phyloP scores from a whole-genome alignment of 2,329 filamentous ascomycete genomes.

The Fusarium hainanense region DNA sequence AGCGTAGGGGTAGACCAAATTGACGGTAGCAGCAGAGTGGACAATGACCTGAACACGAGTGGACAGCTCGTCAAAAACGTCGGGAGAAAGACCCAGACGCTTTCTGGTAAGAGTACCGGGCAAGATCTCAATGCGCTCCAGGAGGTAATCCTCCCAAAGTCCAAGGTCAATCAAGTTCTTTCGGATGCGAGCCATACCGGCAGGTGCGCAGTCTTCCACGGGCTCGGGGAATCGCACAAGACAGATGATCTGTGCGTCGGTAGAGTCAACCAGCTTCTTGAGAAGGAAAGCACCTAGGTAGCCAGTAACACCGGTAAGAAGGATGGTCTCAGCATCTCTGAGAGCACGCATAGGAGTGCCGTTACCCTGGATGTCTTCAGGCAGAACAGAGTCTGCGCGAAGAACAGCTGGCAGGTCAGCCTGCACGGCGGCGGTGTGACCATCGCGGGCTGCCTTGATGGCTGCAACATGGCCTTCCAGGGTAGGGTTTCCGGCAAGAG shows the following conservation, averaged over 20 bases:
- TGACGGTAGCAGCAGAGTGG: constrained; percentile 82
- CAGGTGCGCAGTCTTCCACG: constrained; percentile 69
- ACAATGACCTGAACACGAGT: constrained; percentile 76
- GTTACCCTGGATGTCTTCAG: constrained; percentile 73
- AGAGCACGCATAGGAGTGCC: constrained; percentile 66
- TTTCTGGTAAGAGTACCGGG: constrained; percentile 78
- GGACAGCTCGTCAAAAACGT: constrained; percentile 73
- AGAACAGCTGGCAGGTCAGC: constrained; percentile 78
- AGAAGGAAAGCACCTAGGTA: constrained; percentile 82
- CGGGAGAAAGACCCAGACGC: constrained; percentile 73
- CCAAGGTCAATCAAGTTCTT: constrained; percentile 82
- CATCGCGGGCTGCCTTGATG: constrained; percentile 76
- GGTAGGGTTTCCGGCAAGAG: constrained; percentile 77
- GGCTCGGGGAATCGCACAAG: constrained; percentile 79
- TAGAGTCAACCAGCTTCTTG: constrained; percentile 73
- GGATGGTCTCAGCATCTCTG: constrained; percentile 73
- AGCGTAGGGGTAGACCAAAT: constrained; percentile 84
- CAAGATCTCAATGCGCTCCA: constrained; percentile 81
- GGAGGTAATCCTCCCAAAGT: constrained; percentile 79
- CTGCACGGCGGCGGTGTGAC: constrained; percentile 78
- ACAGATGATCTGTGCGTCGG: constrained; percentile 76
- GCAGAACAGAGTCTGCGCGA: constrained; percentile 72
- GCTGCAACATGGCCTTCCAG: constrained; percentile 78
- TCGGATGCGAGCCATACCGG: constrained; percentile 77
- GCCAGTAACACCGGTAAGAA: constrained; percentile 80